Base-by-base conservation (phyloP, 2,329 filamentous ascomycete genomes). In the Didymella pomorum region DNA sequence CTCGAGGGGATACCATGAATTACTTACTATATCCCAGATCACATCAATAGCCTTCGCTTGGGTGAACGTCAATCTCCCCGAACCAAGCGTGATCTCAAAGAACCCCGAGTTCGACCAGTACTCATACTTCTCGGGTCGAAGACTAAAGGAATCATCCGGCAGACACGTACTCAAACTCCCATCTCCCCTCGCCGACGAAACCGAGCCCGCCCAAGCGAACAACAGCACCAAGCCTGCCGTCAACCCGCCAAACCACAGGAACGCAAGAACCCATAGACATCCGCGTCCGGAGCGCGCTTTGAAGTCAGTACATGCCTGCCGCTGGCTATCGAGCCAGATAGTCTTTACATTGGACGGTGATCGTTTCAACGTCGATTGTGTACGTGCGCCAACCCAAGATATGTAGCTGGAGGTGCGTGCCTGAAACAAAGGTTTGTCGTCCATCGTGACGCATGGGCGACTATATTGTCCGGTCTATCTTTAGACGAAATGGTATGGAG, bases 21-120 rank as follows among this genome's bases (percentile, higher is more conserved):
- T 9, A 69, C 66, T 59, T 23, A 65, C 62, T 41, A 70, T 52
- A 35, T 70, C 66, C 62, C 66, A 70, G 7, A 55, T 49, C 6
- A 69, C 61, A 56, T 69, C 67, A 23, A 70, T 56, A 16, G 56
- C 58, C 25, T 69, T 70, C 0, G 63, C 67, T 43, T 68, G 35
- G 1, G 54, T 49, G 25, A 70, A 70, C 12, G 55, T 49, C n/a
- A 69, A 42, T 6, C 41, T 3, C 2, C 66, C 64, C 11, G 29
- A 25, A 1, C 61, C 64, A 8, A 68, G 35, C 0, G 63, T 65
- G 37, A 70, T 68, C 28, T 70, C 51, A 37, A 70, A 70, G 29
- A 68, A 66, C 0, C 61, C 61, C 2, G 64, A 66, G 1, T 25
- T 35, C 6, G 39, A 50, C 67, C 67, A 68, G 28, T 50, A 59